Base-by-base conservation (phyloP, 2,329 filamentous ascomycete species). In the Chrysosporium queenslandicum region DNA sequence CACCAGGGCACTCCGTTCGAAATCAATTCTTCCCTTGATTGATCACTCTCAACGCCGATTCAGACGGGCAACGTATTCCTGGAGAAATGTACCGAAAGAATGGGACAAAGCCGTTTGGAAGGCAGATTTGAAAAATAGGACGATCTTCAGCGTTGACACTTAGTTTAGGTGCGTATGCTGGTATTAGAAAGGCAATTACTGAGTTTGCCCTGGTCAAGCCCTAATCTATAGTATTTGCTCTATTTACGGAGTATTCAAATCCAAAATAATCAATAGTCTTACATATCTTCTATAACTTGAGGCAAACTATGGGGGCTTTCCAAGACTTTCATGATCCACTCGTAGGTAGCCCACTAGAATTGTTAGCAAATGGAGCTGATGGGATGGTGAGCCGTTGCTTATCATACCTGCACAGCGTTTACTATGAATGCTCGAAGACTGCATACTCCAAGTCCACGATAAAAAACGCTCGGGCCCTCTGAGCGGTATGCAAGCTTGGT, bases 371-470 rank as follows among this genome's bases (percentile, higher is more conserved):
- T 40, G n/a, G 27, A 23, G 39, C 16, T 41, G 8, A 16, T n/a
- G n/a, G n/a, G n/a, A 32, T 21, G 8, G 32, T 41, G 25, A 18
- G 18, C 8, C 29, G 27, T 2, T 11, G 30, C 3, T 34, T 23
- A 49, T 12, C 70, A 56, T 67, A 76, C 74, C 66, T 83, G 81
- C n/a, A 87, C 85, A 2, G 91, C 90, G 71, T 96, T 96, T 36
- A 96, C 91, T 49, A 94, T 73, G 66, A 97, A 96, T 0, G 91
- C 91, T 59, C 91, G 76, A 7, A 86, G 69, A 67, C 87, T 94
- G 67, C 91, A 97, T 29, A 95, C 76, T 0, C 82, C 81, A 39
- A 97, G 67, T 0, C 86, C 86, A 27, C 81, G 75, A 64, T 87
- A 89, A 68, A 90, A 89, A 1, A 81, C 75, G 29, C 69, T 66